phyloP scores from a whole-genome alignment of 2,329 filamentous ascomycete species.

The Zymoseptoria tritici region DNA sequence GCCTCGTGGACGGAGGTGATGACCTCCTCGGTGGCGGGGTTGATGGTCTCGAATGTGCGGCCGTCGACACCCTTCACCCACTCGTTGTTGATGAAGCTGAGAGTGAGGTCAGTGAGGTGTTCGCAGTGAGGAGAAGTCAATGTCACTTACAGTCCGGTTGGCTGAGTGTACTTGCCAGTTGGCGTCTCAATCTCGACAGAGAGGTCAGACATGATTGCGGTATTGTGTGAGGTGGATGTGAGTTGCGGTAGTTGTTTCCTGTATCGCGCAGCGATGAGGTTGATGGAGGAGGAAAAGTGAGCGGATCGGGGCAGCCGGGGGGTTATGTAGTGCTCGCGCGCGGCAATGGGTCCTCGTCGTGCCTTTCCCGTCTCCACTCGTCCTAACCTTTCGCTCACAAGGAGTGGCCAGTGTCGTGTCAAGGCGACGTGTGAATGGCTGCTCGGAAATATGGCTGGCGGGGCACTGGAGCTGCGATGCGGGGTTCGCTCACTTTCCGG shows the following conservation, averaged over 20 bases:
- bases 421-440: slow-evolving; percentile 4
- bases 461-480: slow-evolving; percentile 9
- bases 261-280: slow-evolving; percentile 19
- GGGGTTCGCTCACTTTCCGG: not conserved
- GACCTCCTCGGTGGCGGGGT: slow-evolving; percentile 76
- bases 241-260: not conserved
- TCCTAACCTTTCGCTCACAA: slow-evolving; percentile 18
- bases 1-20: slow-evolving; percentile 78
- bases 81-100: slow-evolving; percentile 86
- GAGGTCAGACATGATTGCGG: slow-evolving; percentile 36
- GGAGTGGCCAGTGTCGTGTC: slow-evolving; percentile 7
- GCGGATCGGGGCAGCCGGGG: slow-evolving; percentile 7
- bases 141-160: slow-evolving; percentile 46
- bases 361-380: slow-evolving; percentile 15
- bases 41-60: slow-evolving; percentile 87
- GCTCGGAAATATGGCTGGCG: slow-evolving; percentile 5
- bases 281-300: slow-evolving; percentile 3
- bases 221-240: slow-evolving; percentile 11
- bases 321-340: slow-evolving; percentile 16
- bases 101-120: not conserved
- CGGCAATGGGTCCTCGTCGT: not conserved
- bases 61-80: slow-evolving; percentile 77
- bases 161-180: slow-evolving; percentile 51
- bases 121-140: not conserved
- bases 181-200: slow-evolving; percentile 62